Base-by-base conservation (phyloP, 2,329 filamentous ascomycete genomes). In the Aspergillus flavus region DNA sequence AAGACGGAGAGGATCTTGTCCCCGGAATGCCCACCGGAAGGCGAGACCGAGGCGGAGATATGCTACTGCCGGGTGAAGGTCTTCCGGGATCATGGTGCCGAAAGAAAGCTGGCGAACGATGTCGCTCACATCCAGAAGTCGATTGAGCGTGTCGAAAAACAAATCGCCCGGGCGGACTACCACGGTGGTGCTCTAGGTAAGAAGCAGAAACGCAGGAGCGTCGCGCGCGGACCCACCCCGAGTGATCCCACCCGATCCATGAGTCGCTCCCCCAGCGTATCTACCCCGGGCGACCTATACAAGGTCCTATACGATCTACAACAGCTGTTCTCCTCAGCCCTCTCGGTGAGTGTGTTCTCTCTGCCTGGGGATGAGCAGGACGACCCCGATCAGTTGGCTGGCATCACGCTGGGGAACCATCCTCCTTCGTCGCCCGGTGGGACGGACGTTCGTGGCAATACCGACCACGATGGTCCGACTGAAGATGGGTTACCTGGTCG, bases 1-100 rank as follows among this genome's bases (percentile, higher is more conserved):
- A 59, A 59, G 48, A 59, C 58, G 3, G 41, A 54, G 36, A 30
- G 21, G 58, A 30, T 54, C 34, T 28, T 48, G 14, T 19, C 26
- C 12, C 23, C 5, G 14, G 23, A 16, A 10, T 7, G 5, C 46
- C 26, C 23, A 14, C 6, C 1, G 46, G 46, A 19, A 30, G 14
- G 7, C 2, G 46, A 26, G 6, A 14, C 46, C 2, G 10, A 48
- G 26, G 16, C 64, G 0, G 68, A 69, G 56, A 88, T 95, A 21
- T 93, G 91, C 76, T 97, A 89, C 78, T 95, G 93, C 84, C 96
- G 95, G 76, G 93, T 96, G 65, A 97, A 97, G 78, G 86, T 97
- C 1, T 97, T 97, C 82, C 86, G 93, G 64, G 93, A 97, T 72
- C 93, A 97, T 71, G 93, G 93, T 23, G 93, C 94, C 0, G 93